phyloP scores from a whole-genome alignment of 805 yeast genomes.

The Suhomyces sp. region DNA sequence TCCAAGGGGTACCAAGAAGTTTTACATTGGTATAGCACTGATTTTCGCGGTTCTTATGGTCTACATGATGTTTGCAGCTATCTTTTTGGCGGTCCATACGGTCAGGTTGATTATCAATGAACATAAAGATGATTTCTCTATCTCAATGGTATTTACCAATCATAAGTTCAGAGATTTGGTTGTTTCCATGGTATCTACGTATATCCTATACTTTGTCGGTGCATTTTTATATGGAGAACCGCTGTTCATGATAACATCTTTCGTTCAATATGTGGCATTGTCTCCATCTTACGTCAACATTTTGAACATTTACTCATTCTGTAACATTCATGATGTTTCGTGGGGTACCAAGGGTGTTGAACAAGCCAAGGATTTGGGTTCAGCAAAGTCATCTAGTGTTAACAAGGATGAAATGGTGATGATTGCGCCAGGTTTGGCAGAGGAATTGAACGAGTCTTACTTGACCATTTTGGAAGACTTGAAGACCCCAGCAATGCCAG shows the following conservation, averaged over 20 bases:
- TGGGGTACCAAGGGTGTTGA: slow-evolving; percentile 96
- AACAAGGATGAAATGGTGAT: slow-evolving; percentile 41
- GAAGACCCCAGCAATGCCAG: slow-evolving; percentile 40
- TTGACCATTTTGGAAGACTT: slow-evolving; percentile 61
- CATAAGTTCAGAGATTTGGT: slow-evolving; percentile 80
- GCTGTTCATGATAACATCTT: slow-evolving; percentile 87
- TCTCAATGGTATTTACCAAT: slow-evolving; percentile 55
- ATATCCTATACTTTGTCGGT: slow-evolving; percentile 73
- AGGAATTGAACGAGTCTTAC: slow-evolving; percentile 76
- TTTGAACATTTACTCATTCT: slow-evolving; percentile 89
- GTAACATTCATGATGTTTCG: slow-evolving; percentile 93
- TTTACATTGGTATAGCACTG: slow-evolving; percentile 70
- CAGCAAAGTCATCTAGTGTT: slow-evolving; percentile 59
- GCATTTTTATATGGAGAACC: slow-evolving; percentile 86
- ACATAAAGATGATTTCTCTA: slow-evolving; percentile 41
- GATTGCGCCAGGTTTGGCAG: slow-evolving; percentile 64
- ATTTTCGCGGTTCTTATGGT: slow-evolving; percentile 88
- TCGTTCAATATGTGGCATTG: slow-evolving; percentile 76
- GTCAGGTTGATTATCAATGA: slow-evolving; percentile 54
- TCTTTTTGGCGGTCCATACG: slow-evolving; percentile 74
- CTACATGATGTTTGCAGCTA: slow-evolving; percentile 84
- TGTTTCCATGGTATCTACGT: slow-evolving; percentile 84
- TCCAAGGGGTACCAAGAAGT: slow-evolving; percentile 83
- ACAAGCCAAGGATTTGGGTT: slow-evolving; percentile 69
- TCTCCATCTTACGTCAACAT: slow-evolving; percentile 91